Evolutionary conservation across 805 yeast species (phyloP).

Genomic region (Spathaspora arborariae): DNA sequence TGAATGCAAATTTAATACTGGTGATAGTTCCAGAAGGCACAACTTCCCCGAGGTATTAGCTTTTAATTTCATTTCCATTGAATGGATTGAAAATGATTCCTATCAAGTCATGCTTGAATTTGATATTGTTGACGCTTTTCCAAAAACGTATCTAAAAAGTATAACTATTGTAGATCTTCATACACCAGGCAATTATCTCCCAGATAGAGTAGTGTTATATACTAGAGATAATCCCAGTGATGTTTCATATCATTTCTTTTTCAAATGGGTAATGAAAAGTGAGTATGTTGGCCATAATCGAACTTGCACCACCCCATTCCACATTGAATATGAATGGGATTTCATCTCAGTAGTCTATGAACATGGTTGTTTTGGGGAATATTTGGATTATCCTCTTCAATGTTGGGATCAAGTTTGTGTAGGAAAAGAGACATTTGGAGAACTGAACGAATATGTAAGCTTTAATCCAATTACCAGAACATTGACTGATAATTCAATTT

Average conservation of each 20-base stretch:
- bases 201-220: no score
- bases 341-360: neutral
- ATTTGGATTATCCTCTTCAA: neutral
- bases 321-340: neutral
- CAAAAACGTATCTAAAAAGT: no score
- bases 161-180: no score
- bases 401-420: neutral
- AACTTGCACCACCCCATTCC: neutral
- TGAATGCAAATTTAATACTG: neutral
- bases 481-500: no score
- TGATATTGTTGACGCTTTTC: neutral
- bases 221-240: no score
- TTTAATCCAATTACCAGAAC: no score
- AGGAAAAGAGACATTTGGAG: neutral
- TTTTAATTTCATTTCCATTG: neutral
- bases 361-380: neutral
- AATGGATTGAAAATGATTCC: neutral
- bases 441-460: no score
- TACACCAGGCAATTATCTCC: no score
- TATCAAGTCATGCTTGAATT: neutral
- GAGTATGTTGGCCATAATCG: neutral
- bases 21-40: neutral
- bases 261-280: neutral
- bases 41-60: neutral
- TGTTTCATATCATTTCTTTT: neutral